Base-by-base conservation (phyloP, 495 filamentous ascomycete species). In the Parmelia sp. region DNA sequence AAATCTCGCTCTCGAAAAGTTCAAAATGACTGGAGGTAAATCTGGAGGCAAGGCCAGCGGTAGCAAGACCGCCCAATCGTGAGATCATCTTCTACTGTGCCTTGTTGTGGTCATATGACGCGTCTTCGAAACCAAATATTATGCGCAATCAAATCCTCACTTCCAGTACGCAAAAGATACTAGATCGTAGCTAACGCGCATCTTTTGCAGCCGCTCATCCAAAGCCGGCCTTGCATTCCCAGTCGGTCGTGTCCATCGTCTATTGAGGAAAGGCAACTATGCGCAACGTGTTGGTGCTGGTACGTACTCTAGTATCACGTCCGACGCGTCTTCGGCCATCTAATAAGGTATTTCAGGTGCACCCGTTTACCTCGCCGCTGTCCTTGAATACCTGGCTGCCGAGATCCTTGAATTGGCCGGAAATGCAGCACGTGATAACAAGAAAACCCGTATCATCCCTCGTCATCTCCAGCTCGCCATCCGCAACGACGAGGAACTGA, bases 391-490 rank as follows among this genome's bases (percentile, higher is more conserved):
- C 77, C 81, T 98, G 66, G 97, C 94, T 63, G 94, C 94, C 68
- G 94, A 98, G 87, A 95, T 98, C 49, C 89, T 98, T 70, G 94
- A 98, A 73, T 85, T 98, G 64, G 94, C 94, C 71, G 94, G 94
- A 72, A 98, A 98, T 76, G 94, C 94, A 69, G 94, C 94, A 64
- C 93, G 94, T 75, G 94, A 98, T 80, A 97, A 97, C 89, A 98
- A 98, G 91, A 97, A 97, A 88, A 98, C 93, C 66, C 91, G 94
- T 89, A 98, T 98, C 83, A 98, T 97, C 70, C 94, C 94, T 68
- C 92, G 94, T 77, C 94, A 98, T 80, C 88, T 98, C 57, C 94
- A 98, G 83, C 92, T 98, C 72, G 94, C 94, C 78, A 98, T 98
- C 83, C 89, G 94, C 70, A 97, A 97, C 79, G 94, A 98, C 79